Conservation (phyloP, 2,329 filamentous ascomycete genomes). For the Ophidiomyces ophidiicola region DNA sequence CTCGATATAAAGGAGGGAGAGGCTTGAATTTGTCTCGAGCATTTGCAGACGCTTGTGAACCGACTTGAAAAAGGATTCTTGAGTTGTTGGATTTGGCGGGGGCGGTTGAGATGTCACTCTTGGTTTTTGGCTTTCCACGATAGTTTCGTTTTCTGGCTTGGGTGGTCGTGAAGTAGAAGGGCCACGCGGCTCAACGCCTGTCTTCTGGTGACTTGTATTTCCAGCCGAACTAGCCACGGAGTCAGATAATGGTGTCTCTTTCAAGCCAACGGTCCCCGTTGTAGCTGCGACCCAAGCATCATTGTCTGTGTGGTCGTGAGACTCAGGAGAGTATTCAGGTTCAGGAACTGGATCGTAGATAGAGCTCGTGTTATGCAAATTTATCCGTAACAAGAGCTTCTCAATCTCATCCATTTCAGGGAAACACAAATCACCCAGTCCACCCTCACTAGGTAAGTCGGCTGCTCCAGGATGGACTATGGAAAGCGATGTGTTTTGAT, state of each 20-base stretch:
- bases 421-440: conserved; percentile 9
- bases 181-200: conserved; percentile 22
- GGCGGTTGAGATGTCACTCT: conserved; percentile 32
- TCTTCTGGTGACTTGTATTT: conserved; percentile 4
- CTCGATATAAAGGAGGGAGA: conserved; percentile 92
- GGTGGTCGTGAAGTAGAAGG: conserved; percentile 3
- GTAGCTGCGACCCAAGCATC: neutral
- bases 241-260: conserved; percentile 1
- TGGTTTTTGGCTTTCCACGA: conserved; percentile 7
- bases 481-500: conserved; percentile 20
- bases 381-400: conserved; percentile 11
- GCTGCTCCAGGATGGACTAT: conserved; percentile 13
- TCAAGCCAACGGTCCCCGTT: neutral
- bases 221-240: neutral
- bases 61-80: conserved; percentile 96
- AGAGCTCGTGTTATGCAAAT: conserved; percentile 11
- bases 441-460: conserved; percentile 7
- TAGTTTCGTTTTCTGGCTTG: conserved; percentile 8
- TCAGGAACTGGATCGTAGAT: conserved; percentile 10
- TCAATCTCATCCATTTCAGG: conserved; percentile 13
- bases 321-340: neutral
- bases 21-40: conserved; percentile 80
- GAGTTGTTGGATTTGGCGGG: conserved; percentile 63
- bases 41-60: conserved; percentile 85
- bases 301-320: neutral